Percentiles rank a stretch among this genome's conserved stretches.
These are phyloP conservation scores for Ophiocordyceps camponoti-rufipedis DNA, from an alignment of 2,329 filamentous ascomycete species.

Conservation along the genomic window DNA sequence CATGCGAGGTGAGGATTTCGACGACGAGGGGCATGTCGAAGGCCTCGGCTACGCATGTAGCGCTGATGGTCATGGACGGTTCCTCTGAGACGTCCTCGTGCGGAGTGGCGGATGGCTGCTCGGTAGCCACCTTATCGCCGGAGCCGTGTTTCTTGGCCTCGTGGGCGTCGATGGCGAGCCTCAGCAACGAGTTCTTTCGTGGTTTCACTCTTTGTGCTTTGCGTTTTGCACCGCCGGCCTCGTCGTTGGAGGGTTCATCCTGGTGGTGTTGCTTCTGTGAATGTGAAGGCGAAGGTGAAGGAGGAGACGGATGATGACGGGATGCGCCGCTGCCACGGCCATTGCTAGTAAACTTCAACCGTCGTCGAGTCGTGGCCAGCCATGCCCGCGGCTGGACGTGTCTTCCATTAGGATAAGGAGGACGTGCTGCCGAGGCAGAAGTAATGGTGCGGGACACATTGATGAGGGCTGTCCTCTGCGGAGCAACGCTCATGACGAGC, in stretches of 20 bases:
- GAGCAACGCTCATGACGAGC: conserved; percentile 14
- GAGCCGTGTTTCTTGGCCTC: conserved; percentile 18
- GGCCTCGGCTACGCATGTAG: conserved; percentile 43
- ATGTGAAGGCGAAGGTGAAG: too few relatives aligned
- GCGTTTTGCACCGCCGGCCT: conserved; percentile 16
- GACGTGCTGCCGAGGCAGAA: conserved; percentile 3
- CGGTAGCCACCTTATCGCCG: too few relatives aligned
- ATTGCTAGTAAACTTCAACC: too few relatives aligned
- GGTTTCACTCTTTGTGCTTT: conserved; percentile 25
- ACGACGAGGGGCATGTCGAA: conserved; percentile 46
- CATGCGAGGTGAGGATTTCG: conserved; percentile 37
- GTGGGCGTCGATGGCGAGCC: conserved; percentile 77
- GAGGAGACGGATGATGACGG: too few relatives aligned
- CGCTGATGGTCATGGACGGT: conserved; percentile 30
- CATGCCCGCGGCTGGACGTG: not conserved
- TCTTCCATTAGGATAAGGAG: conserved; percentile 1
- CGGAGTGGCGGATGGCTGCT: conserved; percentile 6
- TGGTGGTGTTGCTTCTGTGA: not conserved
- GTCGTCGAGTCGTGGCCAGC: not conserved
- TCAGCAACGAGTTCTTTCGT: conserved; percentile 57
- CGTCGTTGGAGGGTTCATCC: not conserved
- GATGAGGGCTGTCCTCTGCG: conserved; percentile 14
- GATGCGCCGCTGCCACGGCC: not conserved
- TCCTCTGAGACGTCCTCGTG: conserved; percentile 12
- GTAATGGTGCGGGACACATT: conserved; percentile 12